These are phyloP conservation scores for Aegilops bicornis DNA, from an alignment of 176 grass and related monocot species.

Conservation along the genomic window DNA sequence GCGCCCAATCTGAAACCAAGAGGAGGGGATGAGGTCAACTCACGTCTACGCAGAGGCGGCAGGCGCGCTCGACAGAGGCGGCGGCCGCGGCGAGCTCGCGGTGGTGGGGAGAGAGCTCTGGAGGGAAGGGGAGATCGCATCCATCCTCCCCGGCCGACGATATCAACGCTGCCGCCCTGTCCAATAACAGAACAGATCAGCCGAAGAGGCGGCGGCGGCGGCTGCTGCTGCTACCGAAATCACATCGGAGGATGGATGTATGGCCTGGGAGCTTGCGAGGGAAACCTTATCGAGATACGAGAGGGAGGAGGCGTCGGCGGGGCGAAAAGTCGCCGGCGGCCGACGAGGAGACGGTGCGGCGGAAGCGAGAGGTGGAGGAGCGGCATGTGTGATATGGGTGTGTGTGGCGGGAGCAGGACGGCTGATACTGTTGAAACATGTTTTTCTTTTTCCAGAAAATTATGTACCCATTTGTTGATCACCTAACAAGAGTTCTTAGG, in stretches of 20 bases:
- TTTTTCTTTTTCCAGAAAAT: neutral
- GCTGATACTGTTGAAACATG: neutral
- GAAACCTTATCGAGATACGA: conserved; percentile 19
- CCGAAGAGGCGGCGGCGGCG: neutral
- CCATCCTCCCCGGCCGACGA: neutral
- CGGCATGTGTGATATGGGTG: conserved; percentile 19
- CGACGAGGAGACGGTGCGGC: conserved; percentile 22
- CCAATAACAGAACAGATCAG: conserved; percentile 13
- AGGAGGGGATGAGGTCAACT: conserved; percentile 19
- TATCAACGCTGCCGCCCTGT: conserved; percentile 9
- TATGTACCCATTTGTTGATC: too few species aligned
- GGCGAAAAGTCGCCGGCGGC: neutral
- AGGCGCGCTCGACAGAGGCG: conserved; percentile 69
- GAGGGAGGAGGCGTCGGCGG: neutral
- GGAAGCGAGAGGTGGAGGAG: conserved; percentile 41
- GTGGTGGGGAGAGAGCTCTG: conserved; percentile 50
- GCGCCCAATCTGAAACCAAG: neutral
- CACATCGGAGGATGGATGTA: neutral
- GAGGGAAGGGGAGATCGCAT: conserved; percentile 53
- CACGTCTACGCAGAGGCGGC: conserved; percentile 81
- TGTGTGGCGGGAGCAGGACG: conserved; percentile 30
- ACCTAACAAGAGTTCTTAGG: too few species aligned
- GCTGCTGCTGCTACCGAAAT: neutral
- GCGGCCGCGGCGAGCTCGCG: conserved; percentile 57
- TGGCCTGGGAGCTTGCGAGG: neutral